phyloP scores from a whole-genome alignment of 1,284 basidiomycete genomes.

The Pseudozyma sp. region DNA sequence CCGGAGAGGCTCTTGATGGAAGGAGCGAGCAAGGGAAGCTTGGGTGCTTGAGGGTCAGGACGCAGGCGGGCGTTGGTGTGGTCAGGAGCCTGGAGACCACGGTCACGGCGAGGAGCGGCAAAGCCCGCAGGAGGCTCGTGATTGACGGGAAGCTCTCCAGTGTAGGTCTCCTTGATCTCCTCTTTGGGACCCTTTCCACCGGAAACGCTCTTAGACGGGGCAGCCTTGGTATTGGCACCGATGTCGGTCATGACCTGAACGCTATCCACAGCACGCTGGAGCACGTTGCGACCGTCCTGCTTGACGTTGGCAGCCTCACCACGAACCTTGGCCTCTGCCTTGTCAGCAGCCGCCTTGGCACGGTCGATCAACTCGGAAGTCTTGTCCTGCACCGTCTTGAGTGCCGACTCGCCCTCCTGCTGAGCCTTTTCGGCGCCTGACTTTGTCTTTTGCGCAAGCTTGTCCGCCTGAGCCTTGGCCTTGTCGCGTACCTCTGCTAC shows the following conservation, averaged over 20 bases:
- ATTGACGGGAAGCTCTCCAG: constrained; percentile 52
- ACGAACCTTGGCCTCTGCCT: constrained; percentile 58
- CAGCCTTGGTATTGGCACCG: constrained; percentile 51
- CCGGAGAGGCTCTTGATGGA: constrained; percentile 80
- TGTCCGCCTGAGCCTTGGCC: constrained; percentile 42
- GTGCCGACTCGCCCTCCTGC: constrained; percentile 64
- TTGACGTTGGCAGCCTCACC: constrained; percentile 41
- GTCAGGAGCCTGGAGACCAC: constrained; percentile 58
- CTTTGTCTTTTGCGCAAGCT: constrained; percentile 53
- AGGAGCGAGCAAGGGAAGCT: constrained; percentile 81
- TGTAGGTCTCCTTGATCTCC: constrained; percentile 50
- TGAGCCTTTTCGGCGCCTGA: constrained; percentile 66
- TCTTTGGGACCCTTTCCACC: constrained; percentile 66
- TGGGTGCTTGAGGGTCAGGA: constrained; percentile 58
- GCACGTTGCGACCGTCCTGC: constrained; percentile 62
- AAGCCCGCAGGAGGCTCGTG: constrained; percentile 61
- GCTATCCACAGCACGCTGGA: constrained; percentile 49
- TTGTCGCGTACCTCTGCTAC: constrained; percentile 51
- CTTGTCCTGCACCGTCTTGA: constrained; percentile 51
- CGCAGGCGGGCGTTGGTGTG: constrained; percentile 53
- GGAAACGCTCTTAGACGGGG: constrained; percentile 67
- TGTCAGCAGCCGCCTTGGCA: constrained; percentile 72
- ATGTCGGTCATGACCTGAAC: constrained; percentile 58
- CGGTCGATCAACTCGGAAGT: constrained; percentile 50
- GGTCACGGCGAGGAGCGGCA: constrained; percentile 48